Evolutionary conservation across 108 stramenopile species (phyloP), one percentile per base, ranked within the genome.

Genomic region (Cyclostephanos tholiformis): DNA sequence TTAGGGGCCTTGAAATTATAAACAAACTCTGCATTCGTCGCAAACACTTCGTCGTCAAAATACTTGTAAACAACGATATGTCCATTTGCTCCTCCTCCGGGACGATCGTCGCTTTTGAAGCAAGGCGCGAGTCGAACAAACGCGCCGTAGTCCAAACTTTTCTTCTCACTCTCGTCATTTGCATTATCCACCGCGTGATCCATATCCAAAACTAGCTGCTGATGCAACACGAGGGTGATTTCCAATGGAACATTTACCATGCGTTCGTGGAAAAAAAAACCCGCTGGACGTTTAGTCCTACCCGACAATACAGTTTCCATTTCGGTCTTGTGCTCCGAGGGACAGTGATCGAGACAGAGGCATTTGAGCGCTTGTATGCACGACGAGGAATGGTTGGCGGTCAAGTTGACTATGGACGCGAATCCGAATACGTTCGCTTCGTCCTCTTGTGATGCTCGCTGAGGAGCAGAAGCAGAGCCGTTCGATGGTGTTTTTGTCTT

Each of bases 11-110:
- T 79, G 51, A 91, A 77, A 51, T 86, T 84, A 65, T 80, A 94
- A 22, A 84, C 82, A 67, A 89, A 91, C 74, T 91, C 93, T 6
- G 93, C 88, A 82, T 88, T 80, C 7, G 71, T 58, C 8, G 90
- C 86, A 71, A 94, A 90, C 20, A 94, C 76, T 65, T 94, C 93
- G 76, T 94, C 93, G 71, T 94, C 93, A 79, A 91, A 94, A 74
- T 86, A 87, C 55, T 89, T 89, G 80, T 88, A 94, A 29, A 88
- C 72, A 29, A 81, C 65, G 23, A 68, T 61, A 63, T 35, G 44
- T 14, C 70, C 69, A 65, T 4, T 38, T 9, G 52, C 46, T 20
- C 44, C 19, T 46, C 56, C 43, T 46, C 72, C 58, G 50, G 30
- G 32, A 22, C 51, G 26, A 4, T 49, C 53, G 17, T 32, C 41